A percentile compares a stretch with the other conserved stretches of the same genome.
Conservation (phyloP, 495 filamentous ascomycete genomes). For the Hypoxylon lienhwacheense region DNA sequence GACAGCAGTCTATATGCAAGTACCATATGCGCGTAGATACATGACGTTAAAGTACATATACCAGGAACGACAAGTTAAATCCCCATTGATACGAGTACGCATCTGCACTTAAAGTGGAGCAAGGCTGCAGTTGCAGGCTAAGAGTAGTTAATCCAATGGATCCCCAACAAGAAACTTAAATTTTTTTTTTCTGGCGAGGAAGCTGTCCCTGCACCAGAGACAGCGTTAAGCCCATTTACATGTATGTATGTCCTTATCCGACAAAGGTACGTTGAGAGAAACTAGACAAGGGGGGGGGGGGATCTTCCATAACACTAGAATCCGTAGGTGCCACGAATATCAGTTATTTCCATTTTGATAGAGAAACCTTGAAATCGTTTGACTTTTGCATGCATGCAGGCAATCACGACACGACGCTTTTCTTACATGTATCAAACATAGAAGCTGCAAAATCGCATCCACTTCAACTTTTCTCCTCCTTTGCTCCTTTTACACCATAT, state of each 20-base stretch:
- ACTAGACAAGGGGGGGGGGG: background rate
- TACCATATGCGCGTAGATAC: background rate
- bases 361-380: slow-evolving; percentile 1
- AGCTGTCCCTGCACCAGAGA: slow-evolving; percentile 21
- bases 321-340: slow-evolving; percentile 11
- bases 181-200: slow-evolving; percentile 36
- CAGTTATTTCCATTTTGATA: slow-evolving; percentile 5
- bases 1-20: too few species aligned
- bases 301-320: slow-evolving; percentile 1
- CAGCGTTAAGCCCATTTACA: slow-evolving; percentile 24
- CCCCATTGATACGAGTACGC: background rate
- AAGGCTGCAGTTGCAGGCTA: slow-evolving; percentile 20
- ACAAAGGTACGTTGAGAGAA: slow-evolving; percentile 22
- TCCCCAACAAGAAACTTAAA: slow-evolving; percentile 42
- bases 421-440: slow-evolving; percentile 7
- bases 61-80: too few species aligned
- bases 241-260: slow-evolving; percentile 5
- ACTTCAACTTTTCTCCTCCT: slow-evolving; percentile 12
- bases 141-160: slow-evolving; percentile 34
- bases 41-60: background rate
- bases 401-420: slow-evolving; percentile 6
- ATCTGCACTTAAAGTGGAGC: slow-evolving; percentile 5
- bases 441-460: slow-evolving; percentile 8
- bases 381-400: background rate
- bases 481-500: background rate